A percentile compares a stretch with the other conserved stretches of the same genome.
phyloP scores from a whole-genome alignment of 768 basidiomycete species.

The Collybiopsis luxurians region DNA sequence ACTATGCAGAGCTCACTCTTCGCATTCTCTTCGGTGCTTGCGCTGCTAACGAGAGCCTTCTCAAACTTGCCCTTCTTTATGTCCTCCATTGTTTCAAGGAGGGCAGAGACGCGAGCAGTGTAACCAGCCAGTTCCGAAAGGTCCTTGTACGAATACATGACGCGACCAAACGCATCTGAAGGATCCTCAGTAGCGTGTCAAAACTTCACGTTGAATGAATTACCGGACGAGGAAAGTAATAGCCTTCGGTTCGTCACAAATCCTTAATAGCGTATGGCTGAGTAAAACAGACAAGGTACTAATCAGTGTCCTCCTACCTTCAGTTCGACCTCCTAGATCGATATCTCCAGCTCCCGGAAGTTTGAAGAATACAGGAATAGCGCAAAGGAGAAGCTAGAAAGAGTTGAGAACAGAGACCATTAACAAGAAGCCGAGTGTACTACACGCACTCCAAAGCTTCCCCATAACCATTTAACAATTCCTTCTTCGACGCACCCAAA shows the following conservation, averaged over 20 bases:
- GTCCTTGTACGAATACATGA: slow-evolving; percentile 98
- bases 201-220: slow-evolving; percentile 5
- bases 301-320: slow-evolving; percentile 49
- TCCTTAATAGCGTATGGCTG: slow-evolving; percentile 41
- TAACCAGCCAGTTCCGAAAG: slow-evolving; percentile 95
- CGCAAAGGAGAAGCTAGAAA: slow-evolving; percentile 75
- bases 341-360: slow-evolving; percentile 62
- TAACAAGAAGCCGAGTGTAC: not conserved
- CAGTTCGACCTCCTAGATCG: slow-evolving; percentile 86
- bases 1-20: slow-evolving; percentile 48
- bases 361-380: slow-evolving; percentile 91
- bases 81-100: slow-evolving; percentile 90
- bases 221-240: slow-evolving; percentile 81
- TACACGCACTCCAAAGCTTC: slow-evolving; percentile 78
- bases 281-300: not conserved
- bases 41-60: slow-evolving; percentile 81
- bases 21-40: slow-evolving; percentile 68
- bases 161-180: slow-evolving; percentile 87
- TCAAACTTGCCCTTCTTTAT: slow-evolving; percentile 82
- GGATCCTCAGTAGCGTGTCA: not conserved
- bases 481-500: slow-evolving; percentile 93
- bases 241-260: slow-evolving; percentile 96
- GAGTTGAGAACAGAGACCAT: slow-evolving; percentile 10
- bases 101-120: slow-evolving; percentile 83
- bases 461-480: slow-evolving; percentile 97